Percentiles rank a stretch among this genome's conserved stretches.
phyloP scores from a whole-genome alignment of 2,329 filamentous ascomycete species.

The Aspergillus terreus region DNA sequence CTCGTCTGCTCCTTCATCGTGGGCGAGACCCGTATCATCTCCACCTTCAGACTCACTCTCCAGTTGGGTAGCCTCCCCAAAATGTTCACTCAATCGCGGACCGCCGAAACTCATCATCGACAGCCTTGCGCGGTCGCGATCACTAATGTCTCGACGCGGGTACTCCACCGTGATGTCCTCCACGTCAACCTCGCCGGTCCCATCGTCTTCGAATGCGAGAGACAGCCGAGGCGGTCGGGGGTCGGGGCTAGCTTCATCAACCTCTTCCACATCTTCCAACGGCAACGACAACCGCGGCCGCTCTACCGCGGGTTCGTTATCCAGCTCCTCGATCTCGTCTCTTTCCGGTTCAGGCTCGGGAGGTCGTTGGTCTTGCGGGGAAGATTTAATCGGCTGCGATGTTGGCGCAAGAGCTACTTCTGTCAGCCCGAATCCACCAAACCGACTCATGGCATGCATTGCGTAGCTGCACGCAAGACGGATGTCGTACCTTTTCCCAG shows the following conservation, averaged over 20 bases:
- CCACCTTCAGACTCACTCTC: slow-evolving; percentile 40
- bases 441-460: background rate
- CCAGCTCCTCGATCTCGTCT: slow-evolving; percentile 44
- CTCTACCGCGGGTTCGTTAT: slow-evolving; percentile 45
- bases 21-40: slow-evolving; percentile 36
- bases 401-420: slow-evolving; percentile 46
- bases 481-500: slow-evolving; percentile 47
- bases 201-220: slow-evolving; percentile 40
- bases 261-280: slow-evolving; percentile 44
- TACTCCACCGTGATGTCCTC: slow-evolving; percentile 45
- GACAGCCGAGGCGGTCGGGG: slow-evolving; percentile 37
- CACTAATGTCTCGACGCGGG: slow-evolving; percentile 38
- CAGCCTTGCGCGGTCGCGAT: slow-evolving; percentile 34
- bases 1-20: slow-evolving; percentile 33
- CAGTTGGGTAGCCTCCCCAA: slow-evolving; percentile 45
- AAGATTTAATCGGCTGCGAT: slow-evolving; percentile 46
- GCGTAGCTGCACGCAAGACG: background rate
- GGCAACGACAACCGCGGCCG: slow-evolving; percentile 43
- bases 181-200: too few species aligned
- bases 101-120: slow-evolving; percentile 43
- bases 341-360: slow-evolving; percentile 13
- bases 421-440: background rate
- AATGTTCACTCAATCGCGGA: slow-evolving; percentile 48
- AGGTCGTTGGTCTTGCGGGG: slow-evolving; percentile 36
- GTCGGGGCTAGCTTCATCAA: slow-evolving; percentile 40